Conservation (phyloP, 2,329 filamentous ascomycete genomes). For the Lasiodiplodia citricola region DNA sequence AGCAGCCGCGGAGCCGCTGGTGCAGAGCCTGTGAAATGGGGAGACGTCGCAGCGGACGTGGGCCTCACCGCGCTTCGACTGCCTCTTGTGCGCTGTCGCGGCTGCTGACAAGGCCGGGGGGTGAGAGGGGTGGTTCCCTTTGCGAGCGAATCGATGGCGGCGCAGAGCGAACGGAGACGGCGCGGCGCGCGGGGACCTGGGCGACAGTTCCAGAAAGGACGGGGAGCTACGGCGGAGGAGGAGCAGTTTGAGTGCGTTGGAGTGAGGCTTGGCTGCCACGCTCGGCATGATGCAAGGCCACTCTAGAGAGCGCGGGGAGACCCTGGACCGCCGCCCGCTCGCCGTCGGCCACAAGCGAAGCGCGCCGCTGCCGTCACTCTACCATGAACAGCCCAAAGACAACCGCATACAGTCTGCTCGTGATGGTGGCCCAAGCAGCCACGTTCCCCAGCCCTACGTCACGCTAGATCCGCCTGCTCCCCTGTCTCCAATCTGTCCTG, state of each 20-base stretch:
- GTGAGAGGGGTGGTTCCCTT: not conserved
- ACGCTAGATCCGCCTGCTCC: constrained; percentile 5
- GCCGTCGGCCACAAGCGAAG: constrained; percentile 3
- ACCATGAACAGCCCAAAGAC: not conserved
- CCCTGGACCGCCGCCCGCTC: not conserved
- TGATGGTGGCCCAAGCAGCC: constrained; percentile 1
- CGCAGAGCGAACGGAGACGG: not conserved
- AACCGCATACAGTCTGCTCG: not conserved
- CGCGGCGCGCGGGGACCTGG: not conserved
- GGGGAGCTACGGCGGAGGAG: constrained; percentile 11
- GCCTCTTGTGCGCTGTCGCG: constrained; percentile 6
- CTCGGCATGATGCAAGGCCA: constrained; percentile 22
- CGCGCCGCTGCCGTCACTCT: constrained; percentile 10
- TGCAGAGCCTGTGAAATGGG: constrained; percentile 9
- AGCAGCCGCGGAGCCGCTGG: constrained; percentile 15
- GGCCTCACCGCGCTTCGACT: constrained; percentile 14
- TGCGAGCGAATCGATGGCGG: constrained; percentile 8
- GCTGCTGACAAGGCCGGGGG: constrained; percentile 16
- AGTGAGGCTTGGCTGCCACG: constrained; percentile 16
- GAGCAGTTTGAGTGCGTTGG: constrained; percentile 13
- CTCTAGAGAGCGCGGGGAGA: constrained; percentile 1
- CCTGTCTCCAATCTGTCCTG: not conserved
- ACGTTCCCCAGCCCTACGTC: constrained; percentile 4
- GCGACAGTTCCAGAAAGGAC: not conserved
- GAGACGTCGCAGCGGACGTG: constrained; percentile 11